These are phyloP conservation scores for Plectosphaerella plurivora DNA, from an alignment of 2,329 filamentous ascomycete genomes.

Conservation along the genomic window DNA sequence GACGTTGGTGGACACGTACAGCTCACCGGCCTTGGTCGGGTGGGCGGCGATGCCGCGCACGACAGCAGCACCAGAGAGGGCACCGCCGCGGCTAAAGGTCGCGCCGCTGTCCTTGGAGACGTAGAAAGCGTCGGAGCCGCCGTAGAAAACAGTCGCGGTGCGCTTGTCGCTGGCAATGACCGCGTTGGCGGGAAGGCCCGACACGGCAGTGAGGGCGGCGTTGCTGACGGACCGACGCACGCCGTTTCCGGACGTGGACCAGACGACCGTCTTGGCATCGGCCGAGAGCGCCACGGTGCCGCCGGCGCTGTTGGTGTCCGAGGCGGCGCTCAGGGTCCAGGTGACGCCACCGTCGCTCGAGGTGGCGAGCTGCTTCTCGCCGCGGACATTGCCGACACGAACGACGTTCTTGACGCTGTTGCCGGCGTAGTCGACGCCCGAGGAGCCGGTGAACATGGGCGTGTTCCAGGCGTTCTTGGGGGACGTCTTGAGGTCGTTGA, in stretches of 20 bases:
- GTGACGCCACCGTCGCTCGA: constrained; percentile 44
- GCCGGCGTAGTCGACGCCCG: constrained; percentile 45
- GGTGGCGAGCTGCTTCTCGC: constrained; percentile 39
- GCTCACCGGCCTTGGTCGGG: constrained; percentile 55
- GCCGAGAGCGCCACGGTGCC: constrained; percentile 48
- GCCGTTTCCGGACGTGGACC: constrained; percentile 36
- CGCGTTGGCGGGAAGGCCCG: constrained; percentile 37
- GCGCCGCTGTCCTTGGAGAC: constrained; percentile 43
- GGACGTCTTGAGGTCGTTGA: constrained; percentile 30
- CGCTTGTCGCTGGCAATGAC: constrained; percentile 52
- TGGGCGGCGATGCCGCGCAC: constrained; percentile 54
- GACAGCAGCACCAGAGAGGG: constrained; percentile 31
- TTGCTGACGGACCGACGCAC: constrained; percentile 38
- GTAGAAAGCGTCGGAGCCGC: constrained; percentile 43
- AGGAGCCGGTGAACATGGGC: constrained; percentile 40
- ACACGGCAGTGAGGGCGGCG: constrained; percentile 37
- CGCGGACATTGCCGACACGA: constrained; percentile 42
- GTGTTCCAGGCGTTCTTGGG: constrained; percentile 40
- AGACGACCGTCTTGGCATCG: constrained; percentile 43
- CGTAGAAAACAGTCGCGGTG: constrained; percentile 50
- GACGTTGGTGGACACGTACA: constrained; percentile 51
- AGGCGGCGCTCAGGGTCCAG: constrained; percentile 43
- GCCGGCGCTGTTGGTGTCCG: constrained; percentile 34
- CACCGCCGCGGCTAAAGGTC: constrained; percentile 35
- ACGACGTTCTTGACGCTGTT: constrained; percentile 41